Evolutionary conservation across 768 basidiomycete species (phyloP).

Genomic region (Kwoniella shandongensis): DNA sequence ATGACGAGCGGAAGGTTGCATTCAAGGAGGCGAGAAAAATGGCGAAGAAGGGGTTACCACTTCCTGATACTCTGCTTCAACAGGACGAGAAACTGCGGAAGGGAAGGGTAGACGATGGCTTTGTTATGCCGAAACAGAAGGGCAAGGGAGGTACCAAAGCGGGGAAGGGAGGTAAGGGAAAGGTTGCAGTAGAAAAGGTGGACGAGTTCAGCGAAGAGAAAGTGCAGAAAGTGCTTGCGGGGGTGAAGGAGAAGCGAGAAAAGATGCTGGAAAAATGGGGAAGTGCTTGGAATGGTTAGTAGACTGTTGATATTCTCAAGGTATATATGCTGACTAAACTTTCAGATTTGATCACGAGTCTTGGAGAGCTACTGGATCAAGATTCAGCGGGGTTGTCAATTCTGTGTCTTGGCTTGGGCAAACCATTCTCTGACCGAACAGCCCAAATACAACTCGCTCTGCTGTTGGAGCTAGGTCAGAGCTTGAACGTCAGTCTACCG

Average conservation of each 20-base stretch:
- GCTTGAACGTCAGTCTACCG: slow-evolving; percentile 21
- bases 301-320: neutral
- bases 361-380: slow-evolving; percentile 1
- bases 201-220: slow-evolving; percentile 22
- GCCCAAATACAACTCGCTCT: slow-evolving; percentile 46
- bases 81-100: slow-evolving; percentile 18
- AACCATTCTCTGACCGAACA: slow-evolving; percentile 31
- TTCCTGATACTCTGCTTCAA: slow-evolving; percentile 10
- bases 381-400: slow-evolving; percentile 7
- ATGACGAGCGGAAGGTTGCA: slow-evolving; percentile 39
- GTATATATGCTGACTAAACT: neutral
- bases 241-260: slow-evolving; percentile 31
- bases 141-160: neutral
- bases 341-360: slow-evolving; percentile 3
- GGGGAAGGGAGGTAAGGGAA: slow-evolving; percentile 12
- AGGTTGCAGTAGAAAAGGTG: slow-evolving; percentile 15
- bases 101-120: slow-evolving; percentile 13
- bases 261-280: slow-evolving; percentile 41
- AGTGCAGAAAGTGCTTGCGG: slow-evolving; percentile 49
- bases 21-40: slow-evolving; percentile 23
- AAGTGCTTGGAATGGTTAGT: slow-evolving; percentile 31
- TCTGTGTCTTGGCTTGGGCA: slow-evolving; percentile 41
- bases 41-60: slow-evolving; percentile 14
- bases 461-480: slow-evolving; percentile 27
- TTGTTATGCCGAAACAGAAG: slow-evolving; percentile 11